Conservation (phyloP, 441 rosid species). For the Gossypium schwendimanii region DNA sequence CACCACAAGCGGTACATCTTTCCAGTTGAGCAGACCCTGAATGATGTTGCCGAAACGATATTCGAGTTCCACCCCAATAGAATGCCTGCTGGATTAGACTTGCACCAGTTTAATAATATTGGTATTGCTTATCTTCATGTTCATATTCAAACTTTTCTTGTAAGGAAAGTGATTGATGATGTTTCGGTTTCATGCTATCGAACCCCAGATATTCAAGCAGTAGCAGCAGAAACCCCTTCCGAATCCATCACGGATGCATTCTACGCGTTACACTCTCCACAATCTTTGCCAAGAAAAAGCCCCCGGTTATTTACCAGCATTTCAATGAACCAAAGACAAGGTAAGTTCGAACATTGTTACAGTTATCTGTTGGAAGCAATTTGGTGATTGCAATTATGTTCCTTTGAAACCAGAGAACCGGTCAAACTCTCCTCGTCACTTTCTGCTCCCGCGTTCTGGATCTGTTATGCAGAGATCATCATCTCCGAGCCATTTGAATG, state of each 20-base stretch:
- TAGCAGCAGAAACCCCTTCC: slow-evolving; percentile 31
- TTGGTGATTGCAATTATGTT: not conserved
- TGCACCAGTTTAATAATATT: slow-evolving; percentile 38
- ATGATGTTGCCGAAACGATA: slow-evolving; percentile 5
- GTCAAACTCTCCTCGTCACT: slow-evolving; percentile 44
- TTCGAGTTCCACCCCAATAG: slow-evolving; percentile 17
- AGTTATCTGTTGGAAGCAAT: not conserved
- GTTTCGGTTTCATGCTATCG: not conserved
- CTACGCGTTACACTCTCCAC: slow-evolving; percentile 27
- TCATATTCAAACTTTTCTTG: not conserved
- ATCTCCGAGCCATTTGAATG: slow-evolving; percentile 36
- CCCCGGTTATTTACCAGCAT: slow-evolving; percentile 30
- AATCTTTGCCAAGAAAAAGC: slow-evolving; percentile 23
- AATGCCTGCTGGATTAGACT: slow-evolving; percentile 29
- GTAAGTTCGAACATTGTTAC: slow-evolving; percentile 13
- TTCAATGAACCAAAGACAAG: slow-evolving; percentile 30
- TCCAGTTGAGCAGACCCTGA: slow-evolving; percentile 37
- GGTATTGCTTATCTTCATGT: not conserved
- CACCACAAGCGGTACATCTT: slow-evolving; percentile 60
- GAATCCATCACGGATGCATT: slow-evolving; percentile 25
- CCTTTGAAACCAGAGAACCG: slow-evolving; percentile 33
- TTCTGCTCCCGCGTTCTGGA: slow-evolving; percentile 39
- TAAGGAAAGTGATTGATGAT: slow-evolving; percentile 5
- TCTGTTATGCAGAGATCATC: slow-evolving; percentile 51
- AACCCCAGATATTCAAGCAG: slow-evolving; percentile 37